A percentile compares a stretch with the other conserved stretches of the same genome.
These are phyloP conservation scores for Cardiospermum halicacabum DNA, from an alignment of 345 rosid species.

Conservation along the genomic window DNA sequence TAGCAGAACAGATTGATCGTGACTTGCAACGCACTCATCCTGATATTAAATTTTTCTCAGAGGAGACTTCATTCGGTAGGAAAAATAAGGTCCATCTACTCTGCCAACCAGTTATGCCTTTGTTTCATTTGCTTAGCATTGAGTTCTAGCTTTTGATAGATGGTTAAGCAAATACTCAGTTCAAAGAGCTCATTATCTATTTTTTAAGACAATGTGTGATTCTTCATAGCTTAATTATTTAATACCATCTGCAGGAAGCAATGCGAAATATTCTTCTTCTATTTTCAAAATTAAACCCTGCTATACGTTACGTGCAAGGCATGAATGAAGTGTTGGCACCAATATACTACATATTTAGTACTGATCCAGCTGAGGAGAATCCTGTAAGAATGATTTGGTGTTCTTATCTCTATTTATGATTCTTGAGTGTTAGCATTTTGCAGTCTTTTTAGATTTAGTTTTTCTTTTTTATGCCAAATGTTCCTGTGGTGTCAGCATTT, in stretches of 20 bases:
- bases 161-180: background rate
- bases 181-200: background rate
- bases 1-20: constrained; percentile 67
- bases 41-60: constrained; percentile 63
- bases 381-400: constrained; percentile 37
- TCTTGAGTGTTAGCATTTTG: background rate
- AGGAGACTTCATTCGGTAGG: constrained; percentile 46
- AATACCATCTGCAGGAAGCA: constrained; percentile 40
- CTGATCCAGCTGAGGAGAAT: constrained; percentile 48
- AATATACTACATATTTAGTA: constrained; percentile 51
- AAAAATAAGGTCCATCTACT: constrained; percentile 43
- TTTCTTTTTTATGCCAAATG: background rate
- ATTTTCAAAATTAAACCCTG: constrained; percentile 72
- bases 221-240: background rate
- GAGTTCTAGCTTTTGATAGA: background rate
- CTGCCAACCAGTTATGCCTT: background rate
- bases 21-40: constrained; percentile 74
- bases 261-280: constrained; percentile 66
- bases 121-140: background rate
- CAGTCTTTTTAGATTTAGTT: background rate
- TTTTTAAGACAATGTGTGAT: background rate
- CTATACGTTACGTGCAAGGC: constrained; percentile 72
- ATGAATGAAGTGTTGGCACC: constrained; percentile 85
- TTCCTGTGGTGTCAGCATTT: no score
- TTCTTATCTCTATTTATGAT: constrained; percentile 6